phyloP scores from a whole-genome alignment of 352 stramenopile genomes.

The Globisporangium orthogonon region DNA sequence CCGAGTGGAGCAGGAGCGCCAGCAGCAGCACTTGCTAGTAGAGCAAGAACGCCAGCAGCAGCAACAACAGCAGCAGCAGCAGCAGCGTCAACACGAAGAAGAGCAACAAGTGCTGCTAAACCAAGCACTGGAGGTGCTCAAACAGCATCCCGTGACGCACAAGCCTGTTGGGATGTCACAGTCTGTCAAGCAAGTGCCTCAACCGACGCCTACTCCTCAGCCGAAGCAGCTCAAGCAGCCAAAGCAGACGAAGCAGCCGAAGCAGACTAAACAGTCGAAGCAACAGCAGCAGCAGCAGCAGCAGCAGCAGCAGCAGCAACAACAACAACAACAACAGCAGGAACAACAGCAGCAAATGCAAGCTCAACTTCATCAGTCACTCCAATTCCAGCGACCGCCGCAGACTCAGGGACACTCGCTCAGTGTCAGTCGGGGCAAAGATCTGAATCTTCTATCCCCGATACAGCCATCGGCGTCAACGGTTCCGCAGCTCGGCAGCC shows the following conservation, averaged over 20 bases:
- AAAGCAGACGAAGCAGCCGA: slow-evolving; percentile 17
- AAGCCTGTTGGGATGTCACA: slow-evolving; percentile 5
- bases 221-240: slow-evolving; percentile 7
- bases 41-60: slow-evolving; percentile 6
- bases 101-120: slow-evolving; percentile 34
- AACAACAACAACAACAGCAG: slow-evolving; percentile 19
- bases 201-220: background rate
- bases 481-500: slow-evolving; percentile 9
- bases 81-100: slow-evolving; percentile 19
- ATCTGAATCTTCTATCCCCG: slow-evolving; percentile 13
- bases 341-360: slow-evolving; percentile 23
- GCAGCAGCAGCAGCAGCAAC: slow-evolving; percentile 20
- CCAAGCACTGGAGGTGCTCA: slow-evolving; percentile 38
- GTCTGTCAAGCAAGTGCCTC: background rate
- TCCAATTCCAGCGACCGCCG: slow-evolving; percentile 19
- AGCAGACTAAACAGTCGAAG: slow-evolving; percentile 3
- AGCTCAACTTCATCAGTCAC: slow-evolving; percentile 22
- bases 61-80: slow-evolving; percentile 11
- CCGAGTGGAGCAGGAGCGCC: slow-evolving; percentile 1
- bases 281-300: slow-evolving; percentile 14
- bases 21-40: background rate
- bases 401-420: slow-evolving; percentile 4
- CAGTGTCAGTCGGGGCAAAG: slow-evolving; percentile 2
- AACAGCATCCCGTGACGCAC: slow-evolving; percentile 16
- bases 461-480: slow-evolving; percentile 3